Conservation (phyloP, 208 protist species). For the Leishmania mexicana region DNA sequence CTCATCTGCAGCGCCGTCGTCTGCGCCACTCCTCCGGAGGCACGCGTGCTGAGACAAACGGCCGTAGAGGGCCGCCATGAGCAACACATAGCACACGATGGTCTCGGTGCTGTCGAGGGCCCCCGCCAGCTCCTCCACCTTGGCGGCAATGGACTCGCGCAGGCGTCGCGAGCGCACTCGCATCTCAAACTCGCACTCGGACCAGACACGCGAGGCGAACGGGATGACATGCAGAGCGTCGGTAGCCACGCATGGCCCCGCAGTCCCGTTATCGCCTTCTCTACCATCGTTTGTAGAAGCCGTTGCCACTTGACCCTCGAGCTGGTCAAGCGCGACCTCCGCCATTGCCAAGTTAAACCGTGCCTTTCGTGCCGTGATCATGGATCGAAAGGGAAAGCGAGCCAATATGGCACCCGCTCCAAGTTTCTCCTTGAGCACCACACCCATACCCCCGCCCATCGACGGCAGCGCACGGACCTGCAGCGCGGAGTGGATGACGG, state of each 20-base stretch:
- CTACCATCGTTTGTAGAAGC: neutral
- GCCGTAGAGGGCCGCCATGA: constrained; percentile 58
- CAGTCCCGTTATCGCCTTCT: neutral
- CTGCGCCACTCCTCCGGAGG: neutral
- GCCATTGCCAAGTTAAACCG: constrained; percentile 67
- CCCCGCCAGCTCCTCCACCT: constrained; percentile 40
- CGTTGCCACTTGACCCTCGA: neutral
- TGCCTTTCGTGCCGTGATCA: constrained; percentile 79
- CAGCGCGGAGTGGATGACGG: constrained; percentile 50
- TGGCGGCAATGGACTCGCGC: constrained; percentile 19
- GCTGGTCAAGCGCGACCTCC: constrained; percentile 43
- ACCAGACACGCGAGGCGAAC: constrained; percentile 32
- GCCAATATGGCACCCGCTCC: constrained; percentile 46
- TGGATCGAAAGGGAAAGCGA: constrained; percentile 53
- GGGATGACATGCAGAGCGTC: constrained; percentile 17
- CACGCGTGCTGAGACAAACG: constrained; percentile 21
- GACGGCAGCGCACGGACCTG: constrained; percentile 45
- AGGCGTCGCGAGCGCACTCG: constrained; percentile 18
- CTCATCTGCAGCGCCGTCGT: neutral
- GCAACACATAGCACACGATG: constrained; percentile 74
- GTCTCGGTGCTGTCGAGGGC: constrained; percentile 59
- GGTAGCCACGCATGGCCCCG: neutral
- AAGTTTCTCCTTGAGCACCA: constrained; percentile 46
- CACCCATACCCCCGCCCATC: constrained; percentile 89
- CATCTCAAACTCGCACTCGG: constrained; percentile 25